These are phyloP conservation scores for Phymatotrichopsis omnivora DNA, from an alignment of 2,329 filamentous ascomycete genomes.

Conservation along the genomic window DNA sequence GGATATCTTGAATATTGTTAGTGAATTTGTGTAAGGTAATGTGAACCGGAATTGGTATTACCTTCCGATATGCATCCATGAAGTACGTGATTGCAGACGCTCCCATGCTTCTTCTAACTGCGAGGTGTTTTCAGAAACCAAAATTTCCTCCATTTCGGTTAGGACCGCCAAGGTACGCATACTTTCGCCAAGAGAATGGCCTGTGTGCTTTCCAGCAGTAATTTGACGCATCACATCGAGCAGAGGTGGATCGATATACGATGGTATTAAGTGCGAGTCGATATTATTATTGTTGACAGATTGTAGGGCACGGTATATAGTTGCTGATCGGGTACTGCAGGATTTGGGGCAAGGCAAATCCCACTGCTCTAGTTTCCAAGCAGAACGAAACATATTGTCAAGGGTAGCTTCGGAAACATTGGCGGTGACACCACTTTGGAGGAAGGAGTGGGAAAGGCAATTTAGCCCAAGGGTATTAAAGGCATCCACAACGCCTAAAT, in stretches of 20 bases:
- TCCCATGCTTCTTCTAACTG: constrained; percentile 54
- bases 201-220: constrained; percentile 34
- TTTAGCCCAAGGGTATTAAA: constrained; percentile 73
- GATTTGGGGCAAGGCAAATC: constrained; percentile 65
- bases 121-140: constrained; percentile 49
- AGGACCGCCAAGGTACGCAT: constrained; percentile 59
- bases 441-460: constrained; percentile 70
- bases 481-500: constrained; percentile 61
- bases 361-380: constrained; percentile 80
- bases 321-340: constrained; percentile 53
- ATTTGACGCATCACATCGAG: constrained; percentile 40
- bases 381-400: constrained; percentile 67
- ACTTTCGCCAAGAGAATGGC: constrained; percentile 25
- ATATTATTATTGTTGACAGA: constrained; percentile 60
- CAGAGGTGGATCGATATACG: constrained; percentile 52
- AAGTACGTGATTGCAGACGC: constrained; percentile 53
- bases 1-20: constrained; percentile 34
- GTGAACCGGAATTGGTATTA: constrained; percentile 44
- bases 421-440: constrained; percentile 53
- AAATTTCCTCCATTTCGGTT: constrained; percentile 69
- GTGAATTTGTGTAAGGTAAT: background rate
- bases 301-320: constrained; percentile 72
- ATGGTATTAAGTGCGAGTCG: constrained; percentile 45
- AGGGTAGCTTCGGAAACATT: constrained; percentile 45
- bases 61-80: constrained; percentile 77